These are phyloP conservation scores for Kingdonia uniflora DNA, from an alignment of 164 flowering plant species.

Conservation along the genomic window DNA sequence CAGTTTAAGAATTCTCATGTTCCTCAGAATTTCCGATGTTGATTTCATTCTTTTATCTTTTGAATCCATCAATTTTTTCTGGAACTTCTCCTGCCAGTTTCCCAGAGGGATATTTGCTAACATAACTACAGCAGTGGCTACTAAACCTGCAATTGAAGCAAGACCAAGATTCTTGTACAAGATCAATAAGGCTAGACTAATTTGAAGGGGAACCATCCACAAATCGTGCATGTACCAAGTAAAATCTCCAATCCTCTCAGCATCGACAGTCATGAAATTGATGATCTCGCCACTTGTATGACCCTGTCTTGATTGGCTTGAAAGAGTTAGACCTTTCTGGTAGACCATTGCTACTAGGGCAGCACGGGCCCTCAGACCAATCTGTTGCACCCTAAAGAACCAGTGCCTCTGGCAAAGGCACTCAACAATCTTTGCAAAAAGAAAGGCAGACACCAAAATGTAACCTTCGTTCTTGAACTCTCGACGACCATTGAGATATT, in stretches of 20 bases:
- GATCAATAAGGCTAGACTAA: conserved; percentile 29
- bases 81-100: conserved; percentile 29
- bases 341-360: conserved; percentile 8
- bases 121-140: conserved; percentile 28
- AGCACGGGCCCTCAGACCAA: conserved; percentile 7
- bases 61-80: conserved; percentile 34
- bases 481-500: conserved; percentile 13
- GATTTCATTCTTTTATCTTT: conserved; percentile 45
- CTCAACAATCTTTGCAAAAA: conserved; percentile 12
- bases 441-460: conserved; percentile 10
- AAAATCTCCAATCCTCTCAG: conserved; percentile 33
- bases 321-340: conserved; percentile 10
- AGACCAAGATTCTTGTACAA: conserved; percentile 29
- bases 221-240: conserved; percentile 34
- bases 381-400: conserved; percentile 10
- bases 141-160: conserved; percentile 24
- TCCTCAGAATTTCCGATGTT: conserved; percentile 40
- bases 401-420: conserved; percentile 16
- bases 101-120: conserved; percentile 34
- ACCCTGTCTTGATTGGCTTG: conserved; percentile 12
- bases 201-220: conserved; percentile 33
- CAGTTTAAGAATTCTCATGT: conserved; percentile 54
- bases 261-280: conserved; percentile 46
- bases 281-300: conserved; percentile 45
- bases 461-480: conserved; percentile 16